Percentiles rank a stretch among this genome's conserved stretches.
Conservation (phyloP, 2,329 filamentous ascomycete species). For the Colletotrichum limetticola region DNA sequence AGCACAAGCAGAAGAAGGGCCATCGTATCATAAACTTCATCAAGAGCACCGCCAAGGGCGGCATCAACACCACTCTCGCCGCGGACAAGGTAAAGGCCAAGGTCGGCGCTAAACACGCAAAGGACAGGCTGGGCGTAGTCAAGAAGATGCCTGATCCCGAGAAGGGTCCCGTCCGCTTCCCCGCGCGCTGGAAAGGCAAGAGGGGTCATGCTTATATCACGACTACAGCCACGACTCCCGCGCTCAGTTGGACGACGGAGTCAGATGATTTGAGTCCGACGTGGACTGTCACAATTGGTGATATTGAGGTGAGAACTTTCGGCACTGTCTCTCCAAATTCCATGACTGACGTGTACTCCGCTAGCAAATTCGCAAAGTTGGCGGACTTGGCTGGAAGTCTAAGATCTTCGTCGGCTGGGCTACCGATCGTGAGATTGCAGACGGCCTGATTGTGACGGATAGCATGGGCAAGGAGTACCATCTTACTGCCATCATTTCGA, state of each 20-base stretch:
- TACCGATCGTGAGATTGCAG: constrained; percentile 77
- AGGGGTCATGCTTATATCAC: constrained; percentile 79
- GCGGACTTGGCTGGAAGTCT: constrained; percentile 86
- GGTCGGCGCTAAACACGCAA: constrained; percentile 69
- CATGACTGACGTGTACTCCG: background rate
- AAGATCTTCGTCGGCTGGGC: constrained; percentile 87
- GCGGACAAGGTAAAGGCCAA: constrained; percentile 78
- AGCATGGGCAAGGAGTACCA: constrained; percentile 64
- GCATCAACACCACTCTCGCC: constrained; percentile 77
- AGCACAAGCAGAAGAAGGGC: constrained; percentile 51
- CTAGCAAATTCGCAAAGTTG: constrained; percentile 78
- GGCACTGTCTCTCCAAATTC: accelerated
- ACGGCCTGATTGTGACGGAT: constrained; percentile 77
- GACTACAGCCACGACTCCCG: constrained; percentile 73
- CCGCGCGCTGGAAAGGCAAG: constrained; percentile 74
- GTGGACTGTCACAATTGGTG: constrained; percentile 77
- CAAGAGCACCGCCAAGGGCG: constrained; percentile 75
- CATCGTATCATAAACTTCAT: constrained; percentile 70
- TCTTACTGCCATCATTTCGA: constrained; percentile 76
- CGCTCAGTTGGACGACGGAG: constrained; percentile 72
- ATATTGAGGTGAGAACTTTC: constrained; percentile 59
- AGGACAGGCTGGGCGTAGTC: constrained; percentile 78
- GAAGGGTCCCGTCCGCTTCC: constrained; percentile 81
- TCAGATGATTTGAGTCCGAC: constrained; percentile 65
- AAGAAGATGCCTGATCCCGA: constrained; percentile 52